A percentile compares a stretch with the other conserved stretches of the same genome.
These are phyloP conservation scores for Tuber aestivum DNA, from an alignment of 495 filamentous ascomycete genomes.

Conservation along the genomic window DNA sequence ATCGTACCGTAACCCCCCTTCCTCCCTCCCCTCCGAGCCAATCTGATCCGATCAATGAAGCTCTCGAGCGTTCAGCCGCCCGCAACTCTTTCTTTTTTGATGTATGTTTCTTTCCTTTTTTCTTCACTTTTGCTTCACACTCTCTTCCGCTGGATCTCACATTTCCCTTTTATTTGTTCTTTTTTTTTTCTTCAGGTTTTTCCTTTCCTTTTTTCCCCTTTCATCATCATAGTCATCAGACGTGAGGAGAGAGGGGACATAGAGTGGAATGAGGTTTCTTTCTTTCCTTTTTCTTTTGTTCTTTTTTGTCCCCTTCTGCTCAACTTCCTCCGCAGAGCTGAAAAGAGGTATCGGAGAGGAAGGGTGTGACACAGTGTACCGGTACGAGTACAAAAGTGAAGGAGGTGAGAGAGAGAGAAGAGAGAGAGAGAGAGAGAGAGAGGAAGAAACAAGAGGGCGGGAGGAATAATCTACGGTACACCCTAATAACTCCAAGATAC, in stretches of 20 bases:
- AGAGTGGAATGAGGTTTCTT: not conserved
- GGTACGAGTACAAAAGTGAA: not conserved
- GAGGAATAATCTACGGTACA: conserved; percentile 5
- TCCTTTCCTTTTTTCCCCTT: not conserved
- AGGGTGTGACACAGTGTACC: not conserved
- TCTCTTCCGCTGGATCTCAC: not conserved
- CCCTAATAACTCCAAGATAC: not conserved
- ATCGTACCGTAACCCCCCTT: not conserved
- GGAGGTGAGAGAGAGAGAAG: not conserved
- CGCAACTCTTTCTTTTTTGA: not conserved
- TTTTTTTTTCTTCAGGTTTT: not conserved
- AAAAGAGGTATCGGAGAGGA: not conserved
- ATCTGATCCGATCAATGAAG: not conserved
- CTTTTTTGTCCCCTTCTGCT: not conserved
- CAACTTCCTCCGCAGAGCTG: not conserved
- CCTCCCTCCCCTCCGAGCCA: no score
- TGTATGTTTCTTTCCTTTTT: not conserved
- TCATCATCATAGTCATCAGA: not conserved
- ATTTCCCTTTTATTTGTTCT: not conserved
- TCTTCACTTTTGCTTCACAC: not conserved
- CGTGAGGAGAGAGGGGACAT: not conserved
- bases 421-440: not conserved
- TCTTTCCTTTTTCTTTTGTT: not conserved
- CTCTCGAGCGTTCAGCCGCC: not conserved
- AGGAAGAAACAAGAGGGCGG: not conserved